Base-by-base conservation (phyloP, 2,329 filamentous ascomycete genomes). In the Pestalotiopsis sp. region DNA sequence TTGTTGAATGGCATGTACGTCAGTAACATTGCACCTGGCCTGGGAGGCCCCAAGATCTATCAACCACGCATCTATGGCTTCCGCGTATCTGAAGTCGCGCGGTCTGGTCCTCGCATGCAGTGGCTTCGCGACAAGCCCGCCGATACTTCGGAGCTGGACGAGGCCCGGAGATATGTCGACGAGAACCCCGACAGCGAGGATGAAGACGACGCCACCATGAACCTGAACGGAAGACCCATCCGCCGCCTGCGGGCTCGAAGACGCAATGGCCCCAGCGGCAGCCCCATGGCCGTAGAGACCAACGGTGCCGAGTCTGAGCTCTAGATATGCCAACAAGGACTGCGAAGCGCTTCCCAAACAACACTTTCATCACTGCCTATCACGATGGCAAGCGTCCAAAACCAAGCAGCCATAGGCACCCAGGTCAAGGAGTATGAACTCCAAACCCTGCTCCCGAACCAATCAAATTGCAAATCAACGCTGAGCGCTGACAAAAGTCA, bases 41-140 rank as follows among this genome's bases (percentile, higher is more conserved):
- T 99, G 2, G 96, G 96, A 12, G 84, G 84, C 63, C 90, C 90
- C 69, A 94, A 91, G 79, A 93, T 98, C 75, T 98, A 98, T 82
- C 94, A 98, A 78, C 94, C 96, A 69, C 92, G 91, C 73, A 98
- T 99, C 79, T 99, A 98, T 81, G 96, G 96, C 36, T 99, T 99
- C 84, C 90, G 92, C 70, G 96, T 99, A 25, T 95, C 93, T 20
- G 96, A 98, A 81, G 87, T 95, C 68, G 93, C 96, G 57, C 90
- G 93, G 73, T 94, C 93, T 27, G 96, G 96, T 0, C 96, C 96
- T 13, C 88, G 96, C 70, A 99, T 99, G 96, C 94, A 95, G 79
- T 99, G 96, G 96, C 84, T 99, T 75, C 90, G 96, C 73, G 91
- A 92, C 81, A 92, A 94, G 77, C 96, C 96, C 0, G 85, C 86